Evolutionary conservation across 2,329 filamentous ascomycete species (phyloP), one percentile per base, ranked within the genome.

Genomic region (Diaporthe eres): DNA sequence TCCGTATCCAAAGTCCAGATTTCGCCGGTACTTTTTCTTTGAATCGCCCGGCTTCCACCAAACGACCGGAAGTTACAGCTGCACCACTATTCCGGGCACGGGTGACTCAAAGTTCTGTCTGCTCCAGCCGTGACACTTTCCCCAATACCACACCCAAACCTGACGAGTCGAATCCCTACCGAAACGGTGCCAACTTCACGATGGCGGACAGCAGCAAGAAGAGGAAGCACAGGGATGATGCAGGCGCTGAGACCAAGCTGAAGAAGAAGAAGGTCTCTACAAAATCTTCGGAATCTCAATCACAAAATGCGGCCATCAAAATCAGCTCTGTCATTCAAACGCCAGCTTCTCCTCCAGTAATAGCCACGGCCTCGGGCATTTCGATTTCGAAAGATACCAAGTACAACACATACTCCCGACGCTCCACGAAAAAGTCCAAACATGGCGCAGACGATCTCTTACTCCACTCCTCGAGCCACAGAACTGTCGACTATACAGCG

Each of bases 401-500:
- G 3, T 91, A 91, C 78, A 84, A 88, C 78, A 85, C 86, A 58
- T 92, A 89, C 80, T 83, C 83, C 82, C 77, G 85, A 86, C 79
- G 83, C 85, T 74, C 79, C 4, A 74, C 80, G 37, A 84, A 83
- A 76, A 79, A 78, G 57, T 76, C 79, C 71, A 80, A 80, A 74
- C 79, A 78, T 60, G 77, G 75, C 78, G 79, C 81, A n/a, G 82
- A 86, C 72, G 89, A 90, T 79, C 84, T 93, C 17, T 80, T 92
- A 0, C 84, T 93, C 58, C 90, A 92, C 81, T 91, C 91, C 12
- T 86, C 86, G 5, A 85, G 85, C 61, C 90, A 93, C 81, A 86
- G 84, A 42, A 90, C 86, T 55, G 81, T 93, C 53, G 89, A 92
- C 80, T 93, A 92, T 79, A 91, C 87, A 8, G 91, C 86, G 39